phyloP scores from a whole-genome alignment of 345 rosid genomes.

The Eucalyptus melliodora region DNA sequence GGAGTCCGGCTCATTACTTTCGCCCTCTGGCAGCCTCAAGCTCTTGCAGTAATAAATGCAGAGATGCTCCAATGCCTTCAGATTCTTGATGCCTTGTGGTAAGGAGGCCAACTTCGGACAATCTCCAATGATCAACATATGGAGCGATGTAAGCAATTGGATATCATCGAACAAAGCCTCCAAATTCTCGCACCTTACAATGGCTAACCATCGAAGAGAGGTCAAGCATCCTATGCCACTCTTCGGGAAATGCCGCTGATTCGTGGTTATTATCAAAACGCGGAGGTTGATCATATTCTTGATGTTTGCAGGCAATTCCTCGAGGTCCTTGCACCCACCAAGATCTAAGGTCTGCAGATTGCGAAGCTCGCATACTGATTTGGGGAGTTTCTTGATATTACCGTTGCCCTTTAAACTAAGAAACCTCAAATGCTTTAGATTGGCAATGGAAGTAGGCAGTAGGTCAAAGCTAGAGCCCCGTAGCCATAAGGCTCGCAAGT shows the following conservation, averaged over 20 bases:
- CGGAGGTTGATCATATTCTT: not conserved
- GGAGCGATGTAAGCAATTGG: not conserved
- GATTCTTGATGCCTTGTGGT: not conserved
- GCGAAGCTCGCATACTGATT: constrained; percentile 2
- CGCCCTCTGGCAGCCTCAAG: not conserved
- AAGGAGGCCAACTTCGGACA: not conserved
- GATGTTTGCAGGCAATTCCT: not conserved
- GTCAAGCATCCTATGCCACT: not conserved
- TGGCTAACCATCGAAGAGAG: not conserved
- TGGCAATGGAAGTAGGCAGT: not conserved
- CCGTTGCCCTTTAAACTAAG: not conserved
- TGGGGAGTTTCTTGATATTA: not conserved
- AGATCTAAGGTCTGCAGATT: not conserved
- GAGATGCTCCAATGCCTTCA: not conserved
- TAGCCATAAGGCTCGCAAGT: not conserved
- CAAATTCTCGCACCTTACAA: not conserved
- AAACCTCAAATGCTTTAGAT: constrained; percentile 10
- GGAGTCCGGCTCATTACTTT: not conserved
- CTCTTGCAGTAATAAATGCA: not conserved
- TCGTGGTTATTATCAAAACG: rapidly evolving
- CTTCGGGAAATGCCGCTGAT: not conserved
- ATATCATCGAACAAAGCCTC: not conserved
- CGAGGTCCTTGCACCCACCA: not conserved
- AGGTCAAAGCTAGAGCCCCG: not conserved
- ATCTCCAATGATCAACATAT: not conserved